A percentile compares a stretch with the other conserved stretches of the same genome.
Evolutionary conservation across 2,329 filamentous ascomycete genomes (phyloP).

Genomic region (Coniochaeta hoffmannii): DNA sequence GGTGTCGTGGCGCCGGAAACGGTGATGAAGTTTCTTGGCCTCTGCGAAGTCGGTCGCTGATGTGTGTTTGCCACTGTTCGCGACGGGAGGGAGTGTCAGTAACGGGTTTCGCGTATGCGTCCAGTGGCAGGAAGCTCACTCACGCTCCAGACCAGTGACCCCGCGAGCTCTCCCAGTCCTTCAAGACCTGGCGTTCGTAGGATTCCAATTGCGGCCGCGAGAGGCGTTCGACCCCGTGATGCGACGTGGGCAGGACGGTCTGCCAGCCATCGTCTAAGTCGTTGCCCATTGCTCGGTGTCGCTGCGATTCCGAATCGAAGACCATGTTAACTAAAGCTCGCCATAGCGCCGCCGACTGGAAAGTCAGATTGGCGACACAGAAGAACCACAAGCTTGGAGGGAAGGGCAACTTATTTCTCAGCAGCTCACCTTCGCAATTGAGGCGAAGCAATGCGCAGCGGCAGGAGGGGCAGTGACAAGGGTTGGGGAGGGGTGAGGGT

Average conservation of each 20-base stretch:
- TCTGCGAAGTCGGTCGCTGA: slow-evolving; percentile 17
- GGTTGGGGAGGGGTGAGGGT: neutral
- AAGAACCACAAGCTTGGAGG: neutral
- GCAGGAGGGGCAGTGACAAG: neutral
- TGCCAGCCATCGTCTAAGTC: slow-evolving; percentile 18
- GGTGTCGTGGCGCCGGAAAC: slow-evolving; percentile 20
- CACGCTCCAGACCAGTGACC: slow-evolving; percentile 22
- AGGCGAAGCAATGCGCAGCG: neutral
- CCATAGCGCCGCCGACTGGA: neutral
- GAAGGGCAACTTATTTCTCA: neutral
- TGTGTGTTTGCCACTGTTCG: slow-evolving; percentile 20
- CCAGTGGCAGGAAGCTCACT: neutral
- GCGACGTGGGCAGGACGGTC: slow-evolving; percentile 18
- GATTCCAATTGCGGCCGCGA: slow-evolving; percentile 17
- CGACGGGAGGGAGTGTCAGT: slow-evolving; percentile 4
- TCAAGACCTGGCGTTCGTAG: slow-evolving; percentile 16
- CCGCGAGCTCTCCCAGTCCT: slow-evolving; percentile 17
- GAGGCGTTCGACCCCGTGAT: slow-evolving; percentile 16
- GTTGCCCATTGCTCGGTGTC: neutral
- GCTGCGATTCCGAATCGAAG: neutral
- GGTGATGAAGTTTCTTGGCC: slow-evolving; percentile 20
- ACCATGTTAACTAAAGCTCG: neutral
- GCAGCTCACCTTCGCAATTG: neutral
- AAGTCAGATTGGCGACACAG: neutral
- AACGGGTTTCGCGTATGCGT: neutral